Percentiles rank a stretch among this genome's conserved stretches.
Conservation (phyloP, 2,329 filamentous ascomycete species). For the Emergomyces africanus region DNA sequence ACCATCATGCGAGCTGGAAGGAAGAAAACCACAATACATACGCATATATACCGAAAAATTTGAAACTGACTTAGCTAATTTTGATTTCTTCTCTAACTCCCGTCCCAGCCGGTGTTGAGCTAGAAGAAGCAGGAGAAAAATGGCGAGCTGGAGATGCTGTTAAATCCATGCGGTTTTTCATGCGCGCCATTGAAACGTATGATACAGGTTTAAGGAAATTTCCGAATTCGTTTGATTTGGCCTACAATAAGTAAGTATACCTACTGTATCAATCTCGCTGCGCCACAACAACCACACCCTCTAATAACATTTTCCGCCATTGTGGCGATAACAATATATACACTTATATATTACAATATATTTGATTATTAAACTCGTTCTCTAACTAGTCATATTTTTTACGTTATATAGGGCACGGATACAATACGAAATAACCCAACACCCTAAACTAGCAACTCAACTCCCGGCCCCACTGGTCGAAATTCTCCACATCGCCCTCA, state of each 20-base stretch:
- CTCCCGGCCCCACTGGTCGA: constrained; percentile 42
- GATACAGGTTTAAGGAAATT: constrained; percentile 49
- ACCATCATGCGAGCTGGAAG: background rate
- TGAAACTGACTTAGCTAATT: no score
- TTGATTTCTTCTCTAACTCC: no score
- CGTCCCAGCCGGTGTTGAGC: constrained; percentile 46
- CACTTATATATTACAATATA: background rate
- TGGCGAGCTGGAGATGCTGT: constrained; percentile 58
- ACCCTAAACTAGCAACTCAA: constrained; percentile 48
- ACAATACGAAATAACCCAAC: constrained; percentile 56
- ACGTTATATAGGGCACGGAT: constrained; percentile 48
- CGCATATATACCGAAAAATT: background rate
- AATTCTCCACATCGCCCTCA: constrained; percentile 47
- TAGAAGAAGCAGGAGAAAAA: constrained; percentile 62
- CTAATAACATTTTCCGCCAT: background rate
- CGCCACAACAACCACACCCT: background rate
- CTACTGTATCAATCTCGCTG: background rate
- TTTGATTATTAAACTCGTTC: background rate
- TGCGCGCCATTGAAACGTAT: constrained; percentile 54
- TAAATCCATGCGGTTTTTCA: constrained; percentile 47
- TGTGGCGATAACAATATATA: no score
- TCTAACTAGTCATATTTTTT: background rate
- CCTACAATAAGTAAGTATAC: constrained; percentile 56
- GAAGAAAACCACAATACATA: background rate
- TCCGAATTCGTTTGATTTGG: constrained; percentile 54